Conservation (phyloP, 768 basidiomycete species). For the Tylopilus plumbeoviolaceoides region DNA sequence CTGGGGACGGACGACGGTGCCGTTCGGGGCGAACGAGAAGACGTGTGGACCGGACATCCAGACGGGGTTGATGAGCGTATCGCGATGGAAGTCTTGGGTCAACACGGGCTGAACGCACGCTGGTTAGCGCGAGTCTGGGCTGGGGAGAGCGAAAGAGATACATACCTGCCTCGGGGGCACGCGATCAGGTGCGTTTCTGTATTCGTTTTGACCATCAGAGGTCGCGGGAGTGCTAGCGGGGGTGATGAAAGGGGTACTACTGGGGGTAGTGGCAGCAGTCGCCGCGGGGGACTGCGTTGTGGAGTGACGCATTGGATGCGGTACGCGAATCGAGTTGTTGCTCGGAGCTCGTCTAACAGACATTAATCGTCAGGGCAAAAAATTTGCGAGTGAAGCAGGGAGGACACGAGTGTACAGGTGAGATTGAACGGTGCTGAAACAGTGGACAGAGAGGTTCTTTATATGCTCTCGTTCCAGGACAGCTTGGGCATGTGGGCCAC, state of each 20-base stretch:
- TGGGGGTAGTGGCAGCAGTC: not conserved
- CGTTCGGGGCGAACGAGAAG: slow-evolving; percentile 7
- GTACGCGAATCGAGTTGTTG: not conserved
- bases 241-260: not conserved
- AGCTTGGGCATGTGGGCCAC: too few relatives aligned
- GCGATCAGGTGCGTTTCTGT: not conserved
- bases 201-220: not conserved
- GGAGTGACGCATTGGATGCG: not conserved
- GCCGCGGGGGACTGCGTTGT: not conserved
- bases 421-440: too few relatives aligned
- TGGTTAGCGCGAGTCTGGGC: not conserved
- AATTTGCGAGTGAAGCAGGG: not conserved
- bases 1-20: slow-evolving; percentile 6
- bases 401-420: too few relatives aligned
- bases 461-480: too few relatives aligned
- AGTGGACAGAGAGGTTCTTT: too few relatives aligned
- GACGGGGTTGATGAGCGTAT: slow-evolving; percentile 35
- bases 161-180: not conserved
- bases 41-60: slow-evolving; percentile 25
- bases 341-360: not conserved
- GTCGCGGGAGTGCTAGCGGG: not conserved
- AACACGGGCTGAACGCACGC: not conserved
- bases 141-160: too few relatives aligned
- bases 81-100: slow-evolving; percentile 42
- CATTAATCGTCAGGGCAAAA: not conserved